phyloP scores from a whole-genome alignment of 192 early-diverging fungal species.

The Spinellus fusiger region DNA sequence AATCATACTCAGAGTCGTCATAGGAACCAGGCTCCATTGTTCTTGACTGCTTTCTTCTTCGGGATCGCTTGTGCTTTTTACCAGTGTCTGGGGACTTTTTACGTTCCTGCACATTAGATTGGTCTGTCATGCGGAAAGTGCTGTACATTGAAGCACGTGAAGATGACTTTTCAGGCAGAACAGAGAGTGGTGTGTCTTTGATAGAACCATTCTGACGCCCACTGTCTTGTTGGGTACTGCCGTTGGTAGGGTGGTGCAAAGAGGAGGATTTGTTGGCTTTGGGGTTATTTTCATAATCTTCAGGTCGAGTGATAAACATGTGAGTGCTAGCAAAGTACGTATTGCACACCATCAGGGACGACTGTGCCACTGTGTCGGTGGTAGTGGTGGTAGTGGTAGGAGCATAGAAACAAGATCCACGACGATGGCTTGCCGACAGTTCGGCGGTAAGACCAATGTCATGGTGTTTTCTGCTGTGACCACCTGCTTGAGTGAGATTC shows the following conservation, averaged over 20 bases:
- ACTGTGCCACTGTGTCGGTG: background rate
- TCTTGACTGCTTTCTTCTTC: background rate
- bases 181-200: background rate
- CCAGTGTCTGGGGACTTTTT: too few relatives aligned
- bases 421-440: background rate
- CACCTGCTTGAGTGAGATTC: slow-evolving; percentile 23
- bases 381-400: background rate
- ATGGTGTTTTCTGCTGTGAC: slow-evolving; percentile 17
- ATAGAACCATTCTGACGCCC: background rate
- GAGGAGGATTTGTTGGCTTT: background rate
- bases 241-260: background rate
- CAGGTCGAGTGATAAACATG: background rate
- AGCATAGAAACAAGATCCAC: background rate
- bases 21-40: background rate
- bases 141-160: background rate
- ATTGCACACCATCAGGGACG: background rate
- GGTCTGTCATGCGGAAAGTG: background rate
- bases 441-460: slow-evolving; percentile 9
- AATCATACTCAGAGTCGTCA: background rate
- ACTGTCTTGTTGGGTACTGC: background rate
- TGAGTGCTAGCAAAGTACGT: background rate
- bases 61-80: too few relatives aligned
- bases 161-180: background rate
- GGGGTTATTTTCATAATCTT: background rate
- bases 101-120: too few relatives aligned